These are phyloP conservation scores for Insectozyma bohioensis DNA, from an alignment of 1,139 yeast genomes.

Conservation along the genomic window DNA sequence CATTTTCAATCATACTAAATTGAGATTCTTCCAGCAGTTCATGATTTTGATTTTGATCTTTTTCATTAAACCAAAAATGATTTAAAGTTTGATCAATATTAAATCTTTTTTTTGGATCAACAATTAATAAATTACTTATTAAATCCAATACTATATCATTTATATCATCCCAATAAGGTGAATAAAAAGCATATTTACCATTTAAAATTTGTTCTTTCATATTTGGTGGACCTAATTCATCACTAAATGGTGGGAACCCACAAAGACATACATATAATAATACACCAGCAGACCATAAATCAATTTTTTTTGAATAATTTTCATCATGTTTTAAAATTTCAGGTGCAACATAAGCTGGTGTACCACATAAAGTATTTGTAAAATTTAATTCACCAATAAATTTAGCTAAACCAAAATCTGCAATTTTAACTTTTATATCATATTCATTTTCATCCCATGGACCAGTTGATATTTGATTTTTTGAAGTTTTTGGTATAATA, in stretches of 20 bases:
- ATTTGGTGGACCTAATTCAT: constrained; percentile 74
- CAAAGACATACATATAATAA: constrained; percentile 72
- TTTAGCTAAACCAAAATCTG: constrained; percentile 80
- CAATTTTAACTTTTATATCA: constrained; percentile 68
- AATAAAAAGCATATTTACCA: constrained; percentile 70
- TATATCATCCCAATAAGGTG: constrained; percentile 79
- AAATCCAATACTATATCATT: constrained; percentile 64
- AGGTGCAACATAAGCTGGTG: constrained; percentile 84
- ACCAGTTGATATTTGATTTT: constrained; percentile 58
- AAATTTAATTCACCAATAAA: constrained; percentile 75
- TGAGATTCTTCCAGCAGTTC: constrained; percentile 10
- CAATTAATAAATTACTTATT: constrained; percentile 58
- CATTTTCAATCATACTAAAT: constrained; percentile 2
- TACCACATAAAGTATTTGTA: constrained; percentile 78
- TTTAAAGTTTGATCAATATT: constrained; percentile 49
- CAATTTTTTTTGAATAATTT: constrained; percentile 69
- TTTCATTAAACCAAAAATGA: constrained; percentile 57
- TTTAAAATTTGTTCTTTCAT: constrained; percentile 71
- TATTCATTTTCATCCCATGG: constrained; percentile 69
- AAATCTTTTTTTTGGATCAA: constrained; percentile 54
- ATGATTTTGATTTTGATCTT: neutral
- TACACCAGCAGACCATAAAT: constrained; percentile 81
- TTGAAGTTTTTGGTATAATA: constrained; percentile 44
- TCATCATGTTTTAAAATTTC: constrained; percentile 55
- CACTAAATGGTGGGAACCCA: constrained; percentile 86